These are phyloP conservation scores for Rhizopus microsporus DNA, from an alignment of 371 early-diverging fungal species.

Conservation along the genomic window DNA sequence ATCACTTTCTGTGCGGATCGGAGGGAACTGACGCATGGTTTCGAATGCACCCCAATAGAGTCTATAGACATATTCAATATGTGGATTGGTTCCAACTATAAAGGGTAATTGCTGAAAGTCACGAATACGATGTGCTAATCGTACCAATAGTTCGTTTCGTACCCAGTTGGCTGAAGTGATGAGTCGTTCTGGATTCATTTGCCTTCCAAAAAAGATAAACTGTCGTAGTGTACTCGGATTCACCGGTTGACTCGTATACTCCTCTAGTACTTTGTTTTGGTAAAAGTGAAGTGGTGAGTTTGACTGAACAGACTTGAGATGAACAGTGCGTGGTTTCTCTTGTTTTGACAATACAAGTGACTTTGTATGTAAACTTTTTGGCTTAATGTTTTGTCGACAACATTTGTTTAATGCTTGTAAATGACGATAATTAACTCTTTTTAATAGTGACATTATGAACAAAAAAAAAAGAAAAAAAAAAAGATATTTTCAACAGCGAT, in stretches of 20 bases:
- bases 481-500: neutral
- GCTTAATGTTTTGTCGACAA: neutral
- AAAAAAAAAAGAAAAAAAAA: neutral
- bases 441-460: neutral
- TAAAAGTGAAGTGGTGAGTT: conserved; percentile 82
- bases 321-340: conserved; percentile 15
- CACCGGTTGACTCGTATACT: conserved; percentile 75
- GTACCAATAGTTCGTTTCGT: conserved; percentile 85
- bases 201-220: conserved; percentile 91
- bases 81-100: conserved; percentile 91
- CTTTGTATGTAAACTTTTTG: neutral
- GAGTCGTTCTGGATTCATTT: conserved; percentile 81
- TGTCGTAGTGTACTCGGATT: conserved; percentile 90
- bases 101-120: conserved; percentile 91
- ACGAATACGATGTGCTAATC: conserved; percentile 89
- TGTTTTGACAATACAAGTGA: conserved; percentile 2
- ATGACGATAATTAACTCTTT: conserved; percentile 1
- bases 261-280: conserved; percentile 86
- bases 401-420: neutral
- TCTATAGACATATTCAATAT: conserved; percentile 81
- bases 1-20: conserved; percentile 70
- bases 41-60: conserved; percentile 94
- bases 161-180: conserved; percentile 88
- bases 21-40: conserved; percentile 63
- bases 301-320: conserved; percentile 29